Evolutionary conservation across 1,284 basidiomycete species (phyloP), one percentile per base, ranked within the genome.

Genomic region (Pterulicium gracile): DNA sequence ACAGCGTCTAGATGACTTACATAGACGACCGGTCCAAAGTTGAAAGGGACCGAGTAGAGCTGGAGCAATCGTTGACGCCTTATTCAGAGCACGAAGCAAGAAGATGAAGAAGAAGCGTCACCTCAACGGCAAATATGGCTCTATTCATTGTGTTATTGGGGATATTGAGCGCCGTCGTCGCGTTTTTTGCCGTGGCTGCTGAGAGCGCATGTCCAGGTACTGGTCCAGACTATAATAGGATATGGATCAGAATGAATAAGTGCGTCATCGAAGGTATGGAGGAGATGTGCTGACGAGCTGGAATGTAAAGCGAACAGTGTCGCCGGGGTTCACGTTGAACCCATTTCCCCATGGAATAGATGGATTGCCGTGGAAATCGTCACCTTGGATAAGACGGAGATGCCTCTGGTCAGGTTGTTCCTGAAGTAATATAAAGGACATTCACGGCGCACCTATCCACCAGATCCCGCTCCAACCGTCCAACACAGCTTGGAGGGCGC

Each of bases 321-420:
- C 56, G 2, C 61, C 61, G 20, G 58, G 57, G 40, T 56, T 55
- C n/a, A 60, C 61, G 44, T 57, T 60, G 51, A 61, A 60, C 3
- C 60, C 59, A 42, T 55, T 56, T 1, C 61, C 61, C 58, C 58
- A 60, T 4, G 59, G 53, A 20, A 61, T 49, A 13, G 54, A 57
- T 24, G 60, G 56, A 12, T 54, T 59, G 23, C 60, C 56, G 24
- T 56, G 57, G 46, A 55, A 61, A 13, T 56, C 57, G 45, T 52
- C 54, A 40, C 55, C 49, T 39, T 19, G 13, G 15, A 12, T 13
- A 17, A 22, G 15, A 51, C 17, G 10, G 32, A 22, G 22, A 4
- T 43, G n/a, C n/a, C n/a, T n/a, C n/a, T n/a, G n/a, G n/a, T n/a
- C n/a, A n/a, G n/a, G n/a, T n/a, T n/a, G n/a, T n/a, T n/a, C n/a